These are phyloP conservation scores for Clavispora phyllophila DNA, from an alignment of 805 yeast genomes.

Conservation along the genomic window DNA sequence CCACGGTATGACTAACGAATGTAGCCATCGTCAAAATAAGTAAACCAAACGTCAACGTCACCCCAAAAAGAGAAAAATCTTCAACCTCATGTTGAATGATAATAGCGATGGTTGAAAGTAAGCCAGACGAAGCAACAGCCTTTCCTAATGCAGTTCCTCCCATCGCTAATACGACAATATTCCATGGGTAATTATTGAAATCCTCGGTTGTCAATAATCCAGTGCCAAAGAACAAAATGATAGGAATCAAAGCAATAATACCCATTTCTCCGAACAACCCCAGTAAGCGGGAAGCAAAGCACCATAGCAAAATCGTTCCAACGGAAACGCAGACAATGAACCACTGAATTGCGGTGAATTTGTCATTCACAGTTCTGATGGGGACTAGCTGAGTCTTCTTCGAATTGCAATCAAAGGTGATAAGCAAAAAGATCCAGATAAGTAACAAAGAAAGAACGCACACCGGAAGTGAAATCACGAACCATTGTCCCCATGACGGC, in stretches of 20 bases:
- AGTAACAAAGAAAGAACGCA: conserved; percentile 37
- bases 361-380: conserved; percentile 43
- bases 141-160: conserved; percentile 53
- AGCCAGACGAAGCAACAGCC: conserved; percentile 47
- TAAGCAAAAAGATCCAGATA: conserved; percentile 47
- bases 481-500: conserved; percentile 57
- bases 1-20: conserved; percentile 94
- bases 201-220: conserved; percentile 45
- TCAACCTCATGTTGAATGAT: conserved; percentile 39
- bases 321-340: conserved; percentile 39
- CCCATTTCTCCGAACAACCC: conserved; percentile 46
- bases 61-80: conserved; percentile 39
- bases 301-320: conserved; percentile 45
- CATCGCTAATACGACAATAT: conserved; percentile 50
- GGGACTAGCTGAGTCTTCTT: conserved; percentile 45
- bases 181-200: conserved; percentile 50
- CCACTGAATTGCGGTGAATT: conserved; percentile 41
- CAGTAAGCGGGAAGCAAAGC: conserved; percentile 40
- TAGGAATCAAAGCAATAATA: conserved; percentile 43
- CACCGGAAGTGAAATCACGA: conserved; percentile 46
- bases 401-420: conserved; percentile 47
- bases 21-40: conserved; percentile 84
- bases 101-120: conserved; percentile 41
- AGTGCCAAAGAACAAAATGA: conserved; percentile 45
- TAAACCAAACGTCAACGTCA: conserved; percentile 56